These are phyloP conservation scores for Pyrenula massariospora DNA, from an alignment of 495 filamentous ascomycete species.

Conservation along the genomic window DNA sequence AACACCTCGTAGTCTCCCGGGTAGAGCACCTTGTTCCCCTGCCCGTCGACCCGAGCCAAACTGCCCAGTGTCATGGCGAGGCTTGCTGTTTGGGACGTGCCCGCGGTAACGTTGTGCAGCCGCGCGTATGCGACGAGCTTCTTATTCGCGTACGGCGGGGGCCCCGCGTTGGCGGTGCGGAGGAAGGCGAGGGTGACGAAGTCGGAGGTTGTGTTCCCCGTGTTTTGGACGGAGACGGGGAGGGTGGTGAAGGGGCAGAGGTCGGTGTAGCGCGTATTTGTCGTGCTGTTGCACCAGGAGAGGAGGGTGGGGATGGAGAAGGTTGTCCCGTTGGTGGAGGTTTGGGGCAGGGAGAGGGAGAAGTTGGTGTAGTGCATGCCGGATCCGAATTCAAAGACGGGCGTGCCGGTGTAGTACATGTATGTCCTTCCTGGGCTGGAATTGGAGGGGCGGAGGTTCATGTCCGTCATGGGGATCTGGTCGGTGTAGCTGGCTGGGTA, in stretches of 20 bases:
- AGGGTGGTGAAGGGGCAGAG: slow-evolving; percentile 32
- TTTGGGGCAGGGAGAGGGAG: slow-evolving; percentile 15
- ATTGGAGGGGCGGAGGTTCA: slow-evolving; percentile 37
- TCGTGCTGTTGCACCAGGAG: slow-evolving; percentile 10
- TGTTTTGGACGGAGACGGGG: slow-evolving; percentile 35
- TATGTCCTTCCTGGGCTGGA: slow-evolving; percentile 43
- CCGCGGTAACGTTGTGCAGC: slow-evolving; percentile 29
- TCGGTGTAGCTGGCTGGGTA: slow-evolving; percentile 43
- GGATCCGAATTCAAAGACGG: slow-evolving; percentile 43
- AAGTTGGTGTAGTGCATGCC: slow-evolving; percentile 43
- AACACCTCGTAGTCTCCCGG: slow-evolving; percentile 51
- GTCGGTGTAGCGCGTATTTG: slow-evolving; percentile 13
- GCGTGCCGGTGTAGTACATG: slow-evolving; percentile 44
- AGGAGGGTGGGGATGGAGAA: slow-evolving; percentile 17
- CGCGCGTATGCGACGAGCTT: slow-evolving; percentile 49
- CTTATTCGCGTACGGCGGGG: slow-evolving; percentile 51
- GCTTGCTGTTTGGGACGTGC: slow-evolving; percentile 17
- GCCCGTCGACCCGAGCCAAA: slow-evolving; percentile 44
- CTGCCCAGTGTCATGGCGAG: slow-evolving; percentile 45
- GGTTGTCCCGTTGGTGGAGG: slow-evolving; percentile 6
- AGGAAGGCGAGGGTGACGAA: slow-evolving; percentile 48
- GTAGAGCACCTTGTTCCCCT: slow-evolving; percentile 50
- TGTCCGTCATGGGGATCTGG: slow-evolving; percentile 43
- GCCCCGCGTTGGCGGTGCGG: slow-evolving; percentile 40
- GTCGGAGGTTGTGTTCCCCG: slow-evolving; percentile 40